phyloP scores from a whole-genome alignment of 805 yeast species.

The Suhomyces canberraensis region DNA sequence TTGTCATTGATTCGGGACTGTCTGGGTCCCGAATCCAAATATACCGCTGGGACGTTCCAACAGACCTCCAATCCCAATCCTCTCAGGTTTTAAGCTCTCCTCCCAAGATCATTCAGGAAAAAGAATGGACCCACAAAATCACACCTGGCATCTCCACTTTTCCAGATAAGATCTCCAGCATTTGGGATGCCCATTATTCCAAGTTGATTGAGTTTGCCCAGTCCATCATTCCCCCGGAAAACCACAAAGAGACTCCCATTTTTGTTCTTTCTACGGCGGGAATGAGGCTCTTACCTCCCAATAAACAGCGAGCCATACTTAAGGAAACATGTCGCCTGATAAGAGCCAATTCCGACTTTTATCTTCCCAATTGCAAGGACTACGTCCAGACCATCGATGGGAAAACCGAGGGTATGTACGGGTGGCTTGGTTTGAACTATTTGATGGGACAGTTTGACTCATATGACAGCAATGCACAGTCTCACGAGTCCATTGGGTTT shows the following conservation, averaged over 20 bases:
- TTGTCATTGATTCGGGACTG: slow-evolving; percentile 93
- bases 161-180: slow-evolving; percentile 43
- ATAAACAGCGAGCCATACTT: slow-evolving; percentile 52
- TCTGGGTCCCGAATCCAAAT: slow-evolving; percentile 89
- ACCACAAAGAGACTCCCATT: slow-evolving; percentile 70
- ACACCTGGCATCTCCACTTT: slow-evolving; percentile 83
- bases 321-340: slow-evolving; percentile 58
- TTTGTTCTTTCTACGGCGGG: slow-evolving; percentile 97
- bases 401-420: slow-evolving; percentile 89
- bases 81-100: slow-evolving; percentile 48
- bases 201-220: slow-evolving; percentile 68
- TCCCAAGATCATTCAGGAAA: slow-evolving; percentile 62
- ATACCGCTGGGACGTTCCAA: slow-evolving; percentile 68
- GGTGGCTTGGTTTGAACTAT: slow-evolving; percentile 92
- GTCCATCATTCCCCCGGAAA: slow-evolving; percentile 59
- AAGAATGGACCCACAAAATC: slow-evolving; percentile 68
- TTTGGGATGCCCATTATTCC: slow-evolving; percentile 72
- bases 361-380: slow-evolving; percentile 55
- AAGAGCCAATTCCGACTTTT: slow-evolving; percentile 53
- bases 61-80: slow-evolving; percentile 11
- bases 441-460: slow-evolving; percentile 62
- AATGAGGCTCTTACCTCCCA: slow-evolving; percentile 71
- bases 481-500: slow-evolving; percentile 74
- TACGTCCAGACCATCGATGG: slow-evolving; percentile 90
- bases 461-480: slow-evolving; percentile 33